Evolutionary conservation across 768 basidiomycete genomes (phyloP).

Genomic region (Obba rivulosa): DNA sequence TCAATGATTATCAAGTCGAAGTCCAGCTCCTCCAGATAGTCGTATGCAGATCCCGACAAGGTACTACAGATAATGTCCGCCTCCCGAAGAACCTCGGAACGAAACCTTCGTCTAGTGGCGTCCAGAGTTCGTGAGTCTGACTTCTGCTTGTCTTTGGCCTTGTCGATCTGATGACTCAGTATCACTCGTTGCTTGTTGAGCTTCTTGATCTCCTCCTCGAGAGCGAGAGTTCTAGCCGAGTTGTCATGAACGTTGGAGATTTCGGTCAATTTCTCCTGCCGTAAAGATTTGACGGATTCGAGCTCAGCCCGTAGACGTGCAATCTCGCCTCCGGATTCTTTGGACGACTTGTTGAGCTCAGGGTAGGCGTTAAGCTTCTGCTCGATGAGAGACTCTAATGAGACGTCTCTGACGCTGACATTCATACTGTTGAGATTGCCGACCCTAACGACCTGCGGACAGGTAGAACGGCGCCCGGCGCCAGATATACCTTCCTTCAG

Average conservation of each 20-base stretch:
- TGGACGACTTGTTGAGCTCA: slow-evolving; percentile 31
- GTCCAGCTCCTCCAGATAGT: slow-evolving; percentile 72
- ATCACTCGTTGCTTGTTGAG: slow-evolving; percentile 61
- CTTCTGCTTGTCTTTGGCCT: slow-evolving; percentile 76
- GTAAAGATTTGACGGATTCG: slow-evolving; percentile 56
- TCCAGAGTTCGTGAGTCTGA: slow-evolving; percentile 80
- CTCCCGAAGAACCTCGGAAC: slow-evolving; percentile 71
- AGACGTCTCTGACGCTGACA: slow-evolving; percentile 75
- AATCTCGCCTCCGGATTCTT: slow-evolving; percentile 56
- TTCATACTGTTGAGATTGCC: slow-evolving; percentile 75
- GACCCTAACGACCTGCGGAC: slow-evolving; percentile 84
- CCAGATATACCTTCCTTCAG: slow-evolving; percentile 74
- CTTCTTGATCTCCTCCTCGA: slow-evolving; percentile 68
- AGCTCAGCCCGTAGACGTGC: slow-evolving; percentile 58
- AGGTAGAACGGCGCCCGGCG: slow-evolving; percentile 44
- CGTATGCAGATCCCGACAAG: slow-evolving; percentile 90
- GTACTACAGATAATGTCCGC: slow-evolving; percentile 95
- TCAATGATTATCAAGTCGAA: slow-evolving; percentile 98
- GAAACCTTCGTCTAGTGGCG: slow-evolving; percentile 67
- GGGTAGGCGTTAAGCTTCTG: slow-evolving; percentile 51
- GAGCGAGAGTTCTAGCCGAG: slow-evolving; percentile 38
- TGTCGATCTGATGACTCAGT: slow-evolving; percentile 68
- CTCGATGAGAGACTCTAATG: slow-evolving; percentile 83
- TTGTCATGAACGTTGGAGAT: slow-evolving; percentile 53
- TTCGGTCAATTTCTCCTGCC: slow-evolving; percentile 58